Evolutionary conservation across 1,139 yeast genomes (phyloP).

Genomic region (Suhomyces choctaworum): DNA sequence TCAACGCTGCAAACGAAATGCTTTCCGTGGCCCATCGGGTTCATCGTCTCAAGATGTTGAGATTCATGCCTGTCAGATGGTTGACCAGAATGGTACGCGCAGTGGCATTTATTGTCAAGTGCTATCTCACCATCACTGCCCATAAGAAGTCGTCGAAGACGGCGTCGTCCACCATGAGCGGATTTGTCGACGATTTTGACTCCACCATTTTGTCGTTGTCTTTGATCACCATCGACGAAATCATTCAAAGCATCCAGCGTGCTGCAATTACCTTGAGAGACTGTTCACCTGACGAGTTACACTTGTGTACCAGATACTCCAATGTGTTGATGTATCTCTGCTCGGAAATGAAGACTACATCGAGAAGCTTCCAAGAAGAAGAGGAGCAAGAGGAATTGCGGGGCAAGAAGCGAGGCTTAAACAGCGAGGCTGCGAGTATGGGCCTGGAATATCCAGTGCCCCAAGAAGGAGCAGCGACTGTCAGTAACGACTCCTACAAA

Average conservation of each 20-base stretch:
- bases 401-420: too few species aligned
- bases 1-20: slow-evolving; percentile 80
- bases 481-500: background rate
- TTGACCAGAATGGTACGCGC: slow-evolving; percentile 85
- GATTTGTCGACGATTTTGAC: slow-evolving; percentile 38
- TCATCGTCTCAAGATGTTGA: slow-evolving; percentile 60
- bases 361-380: slow-evolving; percentile 21
- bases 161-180: slow-evolving; percentile 8
- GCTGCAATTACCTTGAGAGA: slow-evolving; percentile 77
- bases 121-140: slow-evolving; percentile 68
- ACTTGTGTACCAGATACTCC: slow-evolving; percentile 78
- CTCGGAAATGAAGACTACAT: slow-evolving; percentile 62
- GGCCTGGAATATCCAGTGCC: background rate
- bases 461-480: background rate
- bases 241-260: slow-evolving; percentile 63
- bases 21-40: slow-evolving; percentile 71
- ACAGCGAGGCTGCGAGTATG: background rate
- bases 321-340: slow-evolving; percentile 77
- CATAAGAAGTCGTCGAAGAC: slow-evolving; percentile 25
- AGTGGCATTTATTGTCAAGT: slow-evolving; percentile 85
- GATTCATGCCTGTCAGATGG: slow-evolving; percentile 91
- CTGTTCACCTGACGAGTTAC: slow-evolving; percentile 88
- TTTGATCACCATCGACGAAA: slow-evolving; percentile 68
- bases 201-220: slow-evolving; percentile 60
- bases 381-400: slow-evolving; percentile 16